These are phyloP conservation scores for Exophiala bonariae DNA, from an alignment of 2,329 filamentous ascomycete genomes.

Conservation along the genomic window DNA sequence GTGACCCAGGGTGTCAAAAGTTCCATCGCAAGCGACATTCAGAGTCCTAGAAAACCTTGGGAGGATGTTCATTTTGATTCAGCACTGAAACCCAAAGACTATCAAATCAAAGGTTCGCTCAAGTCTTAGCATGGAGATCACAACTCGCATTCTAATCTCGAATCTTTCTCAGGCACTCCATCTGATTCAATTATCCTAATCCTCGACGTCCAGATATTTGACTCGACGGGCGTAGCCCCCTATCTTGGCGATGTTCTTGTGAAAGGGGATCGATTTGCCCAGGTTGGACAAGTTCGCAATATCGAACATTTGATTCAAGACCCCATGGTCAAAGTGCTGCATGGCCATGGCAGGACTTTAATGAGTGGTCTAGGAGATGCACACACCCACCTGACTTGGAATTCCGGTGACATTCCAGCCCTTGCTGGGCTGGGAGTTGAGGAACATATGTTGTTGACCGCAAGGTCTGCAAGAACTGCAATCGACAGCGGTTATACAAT, in stretches of 20 bases:
- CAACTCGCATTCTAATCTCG: too few species aligned
- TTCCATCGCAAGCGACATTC: neutral
- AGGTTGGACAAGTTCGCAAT: constrained; percentile 35
- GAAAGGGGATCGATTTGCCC: constrained; percentile 35
- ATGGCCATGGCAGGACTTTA: constrained; percentile 45
- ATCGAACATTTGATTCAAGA: constrained; percentile 31
- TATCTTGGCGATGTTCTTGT: constrained; percentile 42
- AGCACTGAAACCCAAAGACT: constrained; percentile 34
- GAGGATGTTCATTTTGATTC: constrained; percentile 34
- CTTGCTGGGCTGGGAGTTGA: constrained; percentile 46
- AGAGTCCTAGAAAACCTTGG: constrained; percentile 9
- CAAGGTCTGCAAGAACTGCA: constrained; percentile 43
- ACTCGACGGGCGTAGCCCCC: constrained; percentile 39
- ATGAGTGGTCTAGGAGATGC: constrained; percentile 52
- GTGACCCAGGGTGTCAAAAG: constrained; percentile 23
- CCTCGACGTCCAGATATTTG: constrained; percentile 41
- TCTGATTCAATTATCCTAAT: constrained; percentile 36
- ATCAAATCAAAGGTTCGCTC: constrained; percentile 33
- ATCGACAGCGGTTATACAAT: constrained; percentile 53
- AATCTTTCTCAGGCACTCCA: constrained; percentile 29
- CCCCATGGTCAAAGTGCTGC: constrained; percentile 36
- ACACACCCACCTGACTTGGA: constrained; percentile 52
- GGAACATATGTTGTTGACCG: constrained; percentile 49
- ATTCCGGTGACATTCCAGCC: constrained; percentile 42
- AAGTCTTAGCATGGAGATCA: too few species aligned